These are phyloP conservation scores for Fusarium mangiferae DNA, from an alignment of 2,329 filamentous ascomycete genomes.

Conservation along the genomic window DNA sequence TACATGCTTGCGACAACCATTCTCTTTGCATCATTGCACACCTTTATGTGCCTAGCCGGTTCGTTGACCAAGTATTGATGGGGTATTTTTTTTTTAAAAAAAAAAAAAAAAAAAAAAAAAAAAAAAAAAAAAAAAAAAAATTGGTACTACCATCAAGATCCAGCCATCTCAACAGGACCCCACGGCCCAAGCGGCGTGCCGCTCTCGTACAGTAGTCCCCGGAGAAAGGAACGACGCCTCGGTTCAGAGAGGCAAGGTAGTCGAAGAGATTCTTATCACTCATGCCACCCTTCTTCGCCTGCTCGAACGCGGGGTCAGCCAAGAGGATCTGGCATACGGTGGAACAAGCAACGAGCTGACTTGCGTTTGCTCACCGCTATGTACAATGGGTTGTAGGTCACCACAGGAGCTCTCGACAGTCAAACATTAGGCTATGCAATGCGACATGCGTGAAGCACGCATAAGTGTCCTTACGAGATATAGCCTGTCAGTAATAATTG, in stretches of 20 bases:
- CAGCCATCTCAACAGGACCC: constrained; percentile 27
- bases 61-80: not conserved
- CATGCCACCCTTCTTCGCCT: not conserved
- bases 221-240: constrained; percentile 28
- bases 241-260: not conserved
- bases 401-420: not conserved
- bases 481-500: not conserved
- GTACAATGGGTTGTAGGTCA: not conserved
- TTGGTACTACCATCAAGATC: constrained; percentile 2
- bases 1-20: constrained; percentile 14
- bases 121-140: too few relatives aligned
- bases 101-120: too few relatives aligned
- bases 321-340: not conserved
- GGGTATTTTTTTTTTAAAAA: not conserved
- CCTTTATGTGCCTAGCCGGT: too few relatives aligned
- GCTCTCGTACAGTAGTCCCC: constrained; percentile 39
- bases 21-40: not conserved
- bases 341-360: constrained; percentile 2
- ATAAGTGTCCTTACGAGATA: not conserved
- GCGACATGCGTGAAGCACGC: constrained; percentile 1
- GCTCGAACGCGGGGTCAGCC: constrained; percentile 3
- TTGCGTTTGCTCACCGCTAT: constrained; percentile 31
- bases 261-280: not conserved
- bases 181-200: constrained; percentile 39
- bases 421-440: constrained; percentile 2